Evolutionary conservation across 176 grass and related monocot species (phyloP).

Genomic region (Themeda triandra): DNA sequence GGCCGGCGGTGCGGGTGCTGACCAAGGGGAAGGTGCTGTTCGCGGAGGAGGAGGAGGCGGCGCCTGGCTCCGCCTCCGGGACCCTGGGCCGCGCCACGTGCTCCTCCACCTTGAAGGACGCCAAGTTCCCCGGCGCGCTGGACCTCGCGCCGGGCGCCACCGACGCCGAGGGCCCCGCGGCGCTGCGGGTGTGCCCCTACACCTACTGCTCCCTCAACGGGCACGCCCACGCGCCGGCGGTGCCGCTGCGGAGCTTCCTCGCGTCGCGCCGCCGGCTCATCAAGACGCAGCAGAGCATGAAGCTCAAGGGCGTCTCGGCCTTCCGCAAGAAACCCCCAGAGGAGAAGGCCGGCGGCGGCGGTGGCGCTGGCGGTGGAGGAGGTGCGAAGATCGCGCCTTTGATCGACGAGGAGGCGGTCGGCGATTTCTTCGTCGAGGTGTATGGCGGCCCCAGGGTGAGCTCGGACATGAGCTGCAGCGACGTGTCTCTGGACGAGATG

Average conservation of each 20-base stretch:
- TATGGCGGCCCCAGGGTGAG: slow-evolving; percentile 59
- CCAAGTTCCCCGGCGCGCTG: slow-evolving; percentile 61
- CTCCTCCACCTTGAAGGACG: slow-evolving; percentile 75
- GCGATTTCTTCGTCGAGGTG: slow-evolving; percentile 85
- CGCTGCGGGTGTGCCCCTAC: slow-evolving; percentile 65
- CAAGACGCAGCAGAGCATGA: slow-evolving; percentile 92
- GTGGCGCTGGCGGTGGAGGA: background rate
- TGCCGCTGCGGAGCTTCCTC: slow-evolving; percentile 76
- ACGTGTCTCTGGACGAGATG: slow-evolving; percentile 77
- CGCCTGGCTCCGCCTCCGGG: background rate
- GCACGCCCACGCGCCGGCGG: slow-evolving; percentile 56
- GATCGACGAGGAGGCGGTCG: slow-evolving; percentile 63
- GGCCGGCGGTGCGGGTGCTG: slow-evolving; percentile 17
- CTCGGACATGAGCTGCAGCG: slow-evolving; percentile 61
- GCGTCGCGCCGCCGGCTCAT: slow-evolving; percentile 66
- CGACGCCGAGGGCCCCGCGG: slow-evolving; percentile 57
- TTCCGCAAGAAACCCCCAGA: slow-evolving; percentile 47
- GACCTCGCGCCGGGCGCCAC: slow-evolving; percentile 59
- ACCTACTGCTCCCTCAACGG: slow-evolving; percentile 92
- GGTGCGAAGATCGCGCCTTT: slow-evolving; percentile 44
- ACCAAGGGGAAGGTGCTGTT: slow-evolving; percentile 53
- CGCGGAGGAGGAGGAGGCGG: slow-evolving; percentile 40
- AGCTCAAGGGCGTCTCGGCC: slow-evolving; percentile 70
- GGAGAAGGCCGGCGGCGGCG: background rate
- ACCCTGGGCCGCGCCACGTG: slow-evolving; percentile 58